A percentile compares a stretch with the other conserved stretches of the same genome.
phyloP scores from a whole-genome alignment of 2,329 filamentous ascomycete species.

The Sclerotinia nivalis region DNA sequence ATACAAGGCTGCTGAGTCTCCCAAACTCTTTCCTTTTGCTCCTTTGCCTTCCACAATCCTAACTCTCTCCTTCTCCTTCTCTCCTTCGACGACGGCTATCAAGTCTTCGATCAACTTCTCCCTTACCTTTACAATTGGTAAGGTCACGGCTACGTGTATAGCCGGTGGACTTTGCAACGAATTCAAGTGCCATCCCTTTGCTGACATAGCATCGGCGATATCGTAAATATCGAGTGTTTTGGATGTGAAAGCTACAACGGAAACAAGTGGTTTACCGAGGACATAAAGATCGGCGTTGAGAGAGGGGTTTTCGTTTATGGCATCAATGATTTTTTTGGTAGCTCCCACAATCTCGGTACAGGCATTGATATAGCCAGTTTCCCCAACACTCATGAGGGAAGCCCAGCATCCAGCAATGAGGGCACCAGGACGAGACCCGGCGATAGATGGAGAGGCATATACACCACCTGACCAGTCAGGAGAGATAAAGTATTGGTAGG shows the following conservation, averaged over 20 bases:
- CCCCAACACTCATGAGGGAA: conserved; percentile 83
- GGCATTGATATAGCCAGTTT: conserved; percentile 82
- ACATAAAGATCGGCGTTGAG: conserved; percentile 74
- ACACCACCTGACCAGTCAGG: conserved; percentile 95
- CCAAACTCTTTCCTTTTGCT: conserved; percentile 64
- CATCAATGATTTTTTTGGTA: conserved; percentile 76
- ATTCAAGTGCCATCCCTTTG: conserved; percentile 92
- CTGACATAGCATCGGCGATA: conserved; percentile 83
- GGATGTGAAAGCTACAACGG: conserved; percentile 85
- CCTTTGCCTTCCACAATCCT: conserved; percentile 68
- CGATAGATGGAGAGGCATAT: conserved; percentile 89
- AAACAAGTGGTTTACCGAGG: conserved; percentile 82
- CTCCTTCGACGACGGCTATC: conserved; percentile 64
- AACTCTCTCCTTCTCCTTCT: conserved; percentile 79
- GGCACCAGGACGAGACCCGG: conserved; percentile 87
- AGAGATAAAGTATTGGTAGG: conserved; percentile 95
- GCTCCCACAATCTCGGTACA: conserved; percentile 87
- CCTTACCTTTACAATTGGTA: conserved; percentile 79
- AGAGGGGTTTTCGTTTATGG: conserved; percentile 67
- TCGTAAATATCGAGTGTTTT: conserved; percentile 89
- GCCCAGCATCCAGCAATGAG: conserved; percentile 97
- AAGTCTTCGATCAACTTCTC: conserved; percentile 77
- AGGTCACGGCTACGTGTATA: conserved; percentile 90
- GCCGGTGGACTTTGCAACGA: conserved; percentile 88
- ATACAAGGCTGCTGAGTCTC: conserved; percentile 85